These are phyloP conservation scores for Porphyrellus cyaneotinctus DNA, from an alignment of 768 basidiomycete genomes.

Conservation along the genomic window DNA sequence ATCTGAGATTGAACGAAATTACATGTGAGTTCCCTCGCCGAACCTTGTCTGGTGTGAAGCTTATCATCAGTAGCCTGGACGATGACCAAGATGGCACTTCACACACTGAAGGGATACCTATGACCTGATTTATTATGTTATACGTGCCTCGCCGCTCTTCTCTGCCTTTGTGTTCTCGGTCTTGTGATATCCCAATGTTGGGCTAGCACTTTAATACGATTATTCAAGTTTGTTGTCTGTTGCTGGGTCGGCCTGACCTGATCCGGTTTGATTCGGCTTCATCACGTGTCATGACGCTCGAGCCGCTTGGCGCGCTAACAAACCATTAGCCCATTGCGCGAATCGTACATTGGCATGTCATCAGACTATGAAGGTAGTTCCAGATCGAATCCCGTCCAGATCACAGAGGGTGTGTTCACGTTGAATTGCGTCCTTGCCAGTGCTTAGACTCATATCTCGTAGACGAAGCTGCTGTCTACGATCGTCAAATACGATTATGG, in stretches of 20 bases:
- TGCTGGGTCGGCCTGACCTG: not conserved
- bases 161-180: not conserved
- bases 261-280: not conserved
- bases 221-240: too few species aligned
- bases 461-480: conserved; percentile 84
- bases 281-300: conserved; percentile 15
- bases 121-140: conserved; percentile 11
- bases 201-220: not conserved
- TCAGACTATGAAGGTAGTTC: conserved; percentile 27
- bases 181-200: conserved; percentile 1
- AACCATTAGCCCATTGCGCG: not conserved
- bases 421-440: not conserved
- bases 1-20: conserved; percentile 89
- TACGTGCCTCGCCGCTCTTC: not conserved
- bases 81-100: conserved; percentile 42
- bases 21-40: conserved; percentile 52
- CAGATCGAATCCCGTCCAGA: conserved; percentile 40
- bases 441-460: not conserved
- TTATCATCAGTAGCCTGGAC: conserved; percentile 43
- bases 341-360: conserved; percentile 16
- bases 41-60: not conserved
- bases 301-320: not conserved
- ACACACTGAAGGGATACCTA: conserved; percentile 50
- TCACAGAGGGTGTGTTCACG: conserved; percentile 60
- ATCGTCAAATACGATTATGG: conserved; percentile 97